These are phyloP conservation scores for Pascua sp. DNA, from an alignment of 1,284 basidiomycete species.

Conservation along the genomic window DNA sequence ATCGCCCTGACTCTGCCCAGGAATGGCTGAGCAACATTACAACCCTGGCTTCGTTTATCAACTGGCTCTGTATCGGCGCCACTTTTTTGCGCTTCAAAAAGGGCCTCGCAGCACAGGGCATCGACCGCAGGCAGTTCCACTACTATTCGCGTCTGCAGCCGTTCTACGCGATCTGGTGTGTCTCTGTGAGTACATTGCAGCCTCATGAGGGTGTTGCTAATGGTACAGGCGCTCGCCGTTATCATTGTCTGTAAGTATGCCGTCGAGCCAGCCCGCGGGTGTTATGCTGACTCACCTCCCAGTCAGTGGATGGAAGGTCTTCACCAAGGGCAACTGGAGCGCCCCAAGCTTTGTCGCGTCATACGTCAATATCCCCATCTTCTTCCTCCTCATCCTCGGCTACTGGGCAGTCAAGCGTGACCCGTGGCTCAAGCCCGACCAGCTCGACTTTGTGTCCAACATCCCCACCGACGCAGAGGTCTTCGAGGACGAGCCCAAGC, in stretches of 20 bases:
- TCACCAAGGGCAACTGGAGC: slow-evolving; percentile 19
- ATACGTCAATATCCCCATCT: slow-evolving; percentile 25
- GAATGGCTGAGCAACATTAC: slow-evolving; percentile 16
- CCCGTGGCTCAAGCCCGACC: slow-evolving; percentile 54
- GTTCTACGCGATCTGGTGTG: slow-evolving; percentile 11
- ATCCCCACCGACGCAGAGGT: slow-evolving; percentile 65
- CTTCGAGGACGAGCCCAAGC: slow-evolving; percentile 56
- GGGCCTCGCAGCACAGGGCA: slow-evolving; percentile 28
- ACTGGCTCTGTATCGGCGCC: slow-evolving; percentile 18
- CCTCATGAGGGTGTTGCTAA: not conserved
- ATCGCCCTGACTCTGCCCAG: slow-evolving; percentile 9
- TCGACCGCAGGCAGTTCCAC: slow-evolving; percentile 16
- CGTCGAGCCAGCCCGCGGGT: not conserved
- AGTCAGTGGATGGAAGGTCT: slow-evolving; percentile 28
- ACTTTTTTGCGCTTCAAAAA: slow-evolving; percentile 34
- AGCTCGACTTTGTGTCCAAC: slow-evolving; percentile 80
- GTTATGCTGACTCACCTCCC: slow-evolving; percentile 23
- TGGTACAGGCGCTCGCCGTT: not conserved
- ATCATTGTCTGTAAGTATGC: no score
- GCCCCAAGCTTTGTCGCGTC: slow-evolving; percentile 37
- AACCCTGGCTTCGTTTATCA: slow-evolving; percentile 20
- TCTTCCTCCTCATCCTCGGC: slow-evolving; percentile 9
- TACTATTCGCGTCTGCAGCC: slow-evolving; percentile 12
- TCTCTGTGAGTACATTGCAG: not conserved
- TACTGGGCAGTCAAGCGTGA: slow-evolving; percentile 49